phyloP scores from a whole-genome alignment of 2,329 filamentous ascomycete genomes.

The Seiridium cupressi region DNA sequence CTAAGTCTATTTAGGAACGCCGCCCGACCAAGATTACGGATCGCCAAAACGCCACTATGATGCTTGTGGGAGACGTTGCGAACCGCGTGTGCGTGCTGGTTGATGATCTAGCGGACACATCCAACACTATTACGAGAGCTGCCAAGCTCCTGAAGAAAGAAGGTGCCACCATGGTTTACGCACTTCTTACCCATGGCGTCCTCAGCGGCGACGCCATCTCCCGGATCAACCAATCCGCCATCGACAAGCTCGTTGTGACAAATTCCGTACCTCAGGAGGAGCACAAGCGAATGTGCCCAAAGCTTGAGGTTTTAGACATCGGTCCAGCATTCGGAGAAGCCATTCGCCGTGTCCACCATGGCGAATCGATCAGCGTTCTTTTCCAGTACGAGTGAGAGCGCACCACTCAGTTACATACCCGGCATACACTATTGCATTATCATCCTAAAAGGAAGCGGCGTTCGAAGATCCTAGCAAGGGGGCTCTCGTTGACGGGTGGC shows the following conservation, averaged over 20 bases:
- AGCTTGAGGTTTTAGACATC: conserved; percentile 89
- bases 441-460: background rate
- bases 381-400: conserved; percentile 77
- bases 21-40: conserved; percentile 85
- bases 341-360: conserved; percentile 93
- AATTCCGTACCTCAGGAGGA: conserved; percentile 92
- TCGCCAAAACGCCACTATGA: conserved; percentile 90
- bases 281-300: conserved; percentile 74
- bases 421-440: background rate
- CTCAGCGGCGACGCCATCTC: conserved; percentile 94
- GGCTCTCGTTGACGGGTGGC: conserved; percentile 3
- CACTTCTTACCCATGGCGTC: conserved; percentile 91
- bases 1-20: conserved; percentile 64
- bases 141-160: conserved; percentile 95
- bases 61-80: conserved; percentile 85
- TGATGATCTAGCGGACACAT: conserved; percentile 93
- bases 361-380: conserved; percentile 94
- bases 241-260: conserved; percentile 93
- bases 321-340: conserved; percentile 92
- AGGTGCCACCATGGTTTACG: conserved; percentile 85
- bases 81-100: conserved; percentile 84
- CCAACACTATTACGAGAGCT: conserved; percentile 93
- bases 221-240: conserved; percentile 86
- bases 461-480: background rate
- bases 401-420: background rate